Evolutionary conservation across 208 protist genomes (phyloP), one percentile per base, ranked within the genome.

Genomic region (Leishmania martiniquensis): DNA sequence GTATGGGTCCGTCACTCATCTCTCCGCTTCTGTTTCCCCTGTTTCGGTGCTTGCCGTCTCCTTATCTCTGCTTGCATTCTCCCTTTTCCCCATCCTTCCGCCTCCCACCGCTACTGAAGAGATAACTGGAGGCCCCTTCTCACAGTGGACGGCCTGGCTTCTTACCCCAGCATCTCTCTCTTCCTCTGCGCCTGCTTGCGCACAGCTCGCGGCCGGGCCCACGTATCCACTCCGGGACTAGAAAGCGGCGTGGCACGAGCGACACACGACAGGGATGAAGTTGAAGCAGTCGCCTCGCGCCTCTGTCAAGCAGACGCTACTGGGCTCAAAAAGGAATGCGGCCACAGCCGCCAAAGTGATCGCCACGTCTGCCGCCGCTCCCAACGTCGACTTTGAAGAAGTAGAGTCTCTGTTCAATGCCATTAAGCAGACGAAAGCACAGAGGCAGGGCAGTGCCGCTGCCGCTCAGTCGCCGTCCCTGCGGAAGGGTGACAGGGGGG

Each of bases 361-460:
- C 65, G 20, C 65, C 25, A 47, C n/a, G 22, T 69, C 65, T 20
- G 3, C 39, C 25, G 42, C 42, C 25, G 25, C 65, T 42, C 29
- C 65, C 42, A 47, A 37, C 20, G 13, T 17, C 20, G 80, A 80
- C 60, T 49, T 76, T 7, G 80, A 84, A 10, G 80, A 84, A 5
- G 80, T 84, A 25, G 75, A 74, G 1, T 57, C 73, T 32, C 22
- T 84, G 42, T 84, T 84, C 55, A 71, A 54, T 45, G 57, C 75
- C 39, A 84, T 84, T 51, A 79, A 76, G 52, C 47, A 80, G 37
- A 77, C 45, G 1, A 79, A 76, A n/a, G 70, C 63, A 25, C 80
- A 73, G 51, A 75, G 52, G 62, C 49, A 68, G 37, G 62, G 71
- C 7, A 42, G 29, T n/a, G 32, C 34, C 29, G 34, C 69, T 62